Base-by-base conservation (phyloP, 352 stramenopile species). In the Poterioochromonas sp. region DNA sequence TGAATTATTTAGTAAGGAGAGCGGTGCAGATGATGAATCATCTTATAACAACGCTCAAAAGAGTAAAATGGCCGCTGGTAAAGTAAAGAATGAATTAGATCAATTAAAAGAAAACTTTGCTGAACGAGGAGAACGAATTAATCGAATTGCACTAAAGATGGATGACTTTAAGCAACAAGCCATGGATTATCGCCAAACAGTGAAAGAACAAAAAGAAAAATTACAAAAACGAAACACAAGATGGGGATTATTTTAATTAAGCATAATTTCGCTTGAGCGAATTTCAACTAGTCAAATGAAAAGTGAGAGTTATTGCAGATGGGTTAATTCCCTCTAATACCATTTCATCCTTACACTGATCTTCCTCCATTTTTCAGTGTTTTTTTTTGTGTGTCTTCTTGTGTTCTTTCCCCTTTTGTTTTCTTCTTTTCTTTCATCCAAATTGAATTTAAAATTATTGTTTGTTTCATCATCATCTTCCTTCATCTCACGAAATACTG, bases 231-330 rank as follows among this genome's bases (percentile, higher is more conserved):
- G 80, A 43, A 77, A 76, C 43, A 44, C 32, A 22, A 8, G 26
- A 26, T 73, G 77, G 77, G 76, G 77, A n/a, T 26, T 78, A 29
- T 80, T 80, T 49, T 80, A 77, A 68, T 58, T 58, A n/a, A n/a
- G n/a, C n/a, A n/a, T n/a, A n/a, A n/a, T n/a, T n/a, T n/a, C n/a
- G n/a, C n/a, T n/a, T n/a, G n/a, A n/a, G n/a, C n/a, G n/a, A n/a
- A n/a, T n/a, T n/a, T n/a, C n/a, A n/a, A n/a, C n/a, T n/a, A n/a
- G n/a, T n/a, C n/a, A n/a, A n/a, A n/a, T n/a, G n/a, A n/a, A n/a
- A n/a, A n/a, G n/a, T n/a, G n/a, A n/a, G n/a, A n/a, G n/a, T n/a
- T n/a, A n/a, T n/a, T n/a, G n/a, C n/a, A n/a, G n/a, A n/a, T n/a
- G n/a, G n/a, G n/a, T n/a, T n/a, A n/a, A n/a, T n/a, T n/a, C n/a